Base-by-base conservation (phyloP, 306 rosid species). In the Malus sieversii region DNA sequence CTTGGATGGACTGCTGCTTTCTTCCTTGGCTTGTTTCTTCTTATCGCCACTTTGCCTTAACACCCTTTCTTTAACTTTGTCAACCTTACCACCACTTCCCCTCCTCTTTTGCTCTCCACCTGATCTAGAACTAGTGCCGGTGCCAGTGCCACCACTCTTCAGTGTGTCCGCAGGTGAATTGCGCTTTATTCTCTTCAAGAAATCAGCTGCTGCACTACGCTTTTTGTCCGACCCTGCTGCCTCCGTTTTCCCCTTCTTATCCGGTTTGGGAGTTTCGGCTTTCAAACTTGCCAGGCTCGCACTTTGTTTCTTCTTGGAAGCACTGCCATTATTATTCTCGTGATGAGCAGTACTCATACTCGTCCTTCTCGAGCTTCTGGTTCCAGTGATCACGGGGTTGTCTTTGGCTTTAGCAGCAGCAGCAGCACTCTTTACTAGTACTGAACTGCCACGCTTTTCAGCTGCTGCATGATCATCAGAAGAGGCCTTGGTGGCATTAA, bases 161-260 rank as follows among this genome's bases (percentile, higher is more conserved):
- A 25, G 3, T 29, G 68, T 73, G 74, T 87, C 93, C 15, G 70
- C 79, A 2, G 87, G 80, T 20, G 86, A 82, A 38, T 82, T 85
- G 59, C 87, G 84, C 85, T 88, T 92, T n/a, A 92, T 90, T 81
- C 97, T 86, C 78, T 88, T 92, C 84, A 92, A 85, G 86, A 92
- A 92, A 82, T 90, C 92, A 0, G 93, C 93, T 0, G 96, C 97
- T 0, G 92, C 97, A 4, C 86, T 88, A 42, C 86, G 82, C 82
- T 89, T 92, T 73, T 90, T 90, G 75, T 88, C 94, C 40, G 68
- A 23, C 1, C 83, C 58, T 25, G 66, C 19, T 4, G 81, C 81
- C 18, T 86, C 93, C 48, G 82, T 68, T 85, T 88, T 90, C 75
- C 57, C 55, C 27, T 83, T 84, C 84, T 88, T 85, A 14, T 85